phyloP scores from a whole-genome alignment of 2,329 filamentous ascomycete genomes.

The Trichoderma sp. region DNA sequence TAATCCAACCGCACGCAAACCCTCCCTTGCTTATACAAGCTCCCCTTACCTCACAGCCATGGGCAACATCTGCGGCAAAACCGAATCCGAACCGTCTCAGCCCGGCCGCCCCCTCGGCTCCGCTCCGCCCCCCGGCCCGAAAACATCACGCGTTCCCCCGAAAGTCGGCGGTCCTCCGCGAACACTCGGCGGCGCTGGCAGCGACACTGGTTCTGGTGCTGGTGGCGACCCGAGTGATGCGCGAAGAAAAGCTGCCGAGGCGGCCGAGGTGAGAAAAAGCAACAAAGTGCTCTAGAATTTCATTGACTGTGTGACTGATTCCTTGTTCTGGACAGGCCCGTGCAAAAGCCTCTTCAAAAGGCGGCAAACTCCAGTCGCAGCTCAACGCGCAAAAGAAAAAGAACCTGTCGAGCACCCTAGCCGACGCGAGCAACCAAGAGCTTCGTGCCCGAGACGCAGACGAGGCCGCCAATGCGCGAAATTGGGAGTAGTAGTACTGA shows the following conservation, averaged over 20 bases:
- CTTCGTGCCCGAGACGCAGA: slow-evolving; percentile 68
- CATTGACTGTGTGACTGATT: background rate
- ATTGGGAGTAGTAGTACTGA: slow-evolving; percentile 38
- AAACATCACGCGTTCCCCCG: slow-evolving; percentile 55
- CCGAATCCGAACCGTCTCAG: slow-evolving; percentile 66
- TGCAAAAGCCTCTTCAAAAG: slow-evolving; percentile 58
- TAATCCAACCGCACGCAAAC: background rate
- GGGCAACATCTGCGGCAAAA: slow-evolving; percentile 85
- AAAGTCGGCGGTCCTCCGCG: slow-evolving; percentile 59
- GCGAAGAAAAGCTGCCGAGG: slow-evolving; percentile 71
- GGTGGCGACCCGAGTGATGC: slow-evolving; percentile 56
- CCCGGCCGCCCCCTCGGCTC: slow-evolving; percentile 73
- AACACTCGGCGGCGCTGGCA: slow-evolving; percentile 58
- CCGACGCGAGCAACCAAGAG: slow-evolving; percentile 68
- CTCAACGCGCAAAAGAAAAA: slow-evolving; percentile 75
- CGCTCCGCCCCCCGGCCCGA: slow-evolving; percentile 46
- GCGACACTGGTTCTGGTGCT: slow-evolving; percentile 32
- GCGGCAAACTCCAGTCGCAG: slow-evolving; percentile 69
- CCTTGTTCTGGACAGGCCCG: slow-evolving; percentile 52
- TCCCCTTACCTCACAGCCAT: slow-evolving; percentile 49
- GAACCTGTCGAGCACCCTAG: slow-evolving; percentile 67
- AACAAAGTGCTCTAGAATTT: too few relatives aligned
- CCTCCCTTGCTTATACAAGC: background rate
- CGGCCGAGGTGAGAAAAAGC: slow-evolving; percentile 73
- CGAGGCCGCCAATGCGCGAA: slow-evolving; percentile 45